Evolutionary conservation across 2,329 filamentous ascomycete species (phyloP).

Genomic region (Pseudopithomyces maydicus): DNA sequence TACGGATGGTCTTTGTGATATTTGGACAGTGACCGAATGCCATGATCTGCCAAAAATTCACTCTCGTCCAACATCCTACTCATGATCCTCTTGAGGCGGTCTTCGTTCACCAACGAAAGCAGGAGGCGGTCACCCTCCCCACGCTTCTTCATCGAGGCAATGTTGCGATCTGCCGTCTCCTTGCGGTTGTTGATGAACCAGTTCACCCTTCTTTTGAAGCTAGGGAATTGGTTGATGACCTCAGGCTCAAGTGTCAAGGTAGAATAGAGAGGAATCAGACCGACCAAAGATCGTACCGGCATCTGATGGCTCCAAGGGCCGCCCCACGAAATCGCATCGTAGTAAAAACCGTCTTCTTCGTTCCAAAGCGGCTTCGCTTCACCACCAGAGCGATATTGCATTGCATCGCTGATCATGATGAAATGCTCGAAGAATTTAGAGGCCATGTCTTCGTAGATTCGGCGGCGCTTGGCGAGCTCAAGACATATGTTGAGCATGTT

Average conservation of each 20-base stretch:
- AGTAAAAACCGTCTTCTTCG: conserved; percentile 96
- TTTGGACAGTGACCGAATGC: conserved; percentile 90
- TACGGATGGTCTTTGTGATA: conserved; percentile 88
- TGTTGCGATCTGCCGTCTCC: conserved; percentile 89
- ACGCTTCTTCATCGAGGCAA: conserved; percentile 88
- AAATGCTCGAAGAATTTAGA: conserved; percentile 99
- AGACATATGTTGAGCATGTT: conserved; percentile 97
- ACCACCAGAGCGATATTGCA: conserved; percentile 73
- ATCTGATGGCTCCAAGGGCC: conserved; percentile 92
- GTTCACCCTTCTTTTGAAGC: conserved; percentile 89
- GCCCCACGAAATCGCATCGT: conserved; percentile 96
- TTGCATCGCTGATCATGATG: conserved; percentile 95
- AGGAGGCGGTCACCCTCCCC: conserved; percentile 89
- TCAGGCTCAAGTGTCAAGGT: conserved; percentile 92
- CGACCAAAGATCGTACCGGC: conserved; percentile 88
- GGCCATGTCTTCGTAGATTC: conserved; percentile 94
- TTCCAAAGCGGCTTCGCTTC: conserved; percentile 90
- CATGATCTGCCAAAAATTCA: conserved; percentile 88
- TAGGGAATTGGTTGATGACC: conserved; percentile 86
- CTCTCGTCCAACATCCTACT: conserved; percentile 91
- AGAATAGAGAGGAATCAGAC: conserved; percentile 90
- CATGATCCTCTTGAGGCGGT: conserved; percentile 87
- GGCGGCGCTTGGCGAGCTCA: conserved; percentile 91
- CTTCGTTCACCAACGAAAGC: conserved; percentile 88
- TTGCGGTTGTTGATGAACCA: conserved; percentile 92